Evolutionary conservation across 257 asterid species (phyloP).

Genomic region (Solanum piurae): DNA sequence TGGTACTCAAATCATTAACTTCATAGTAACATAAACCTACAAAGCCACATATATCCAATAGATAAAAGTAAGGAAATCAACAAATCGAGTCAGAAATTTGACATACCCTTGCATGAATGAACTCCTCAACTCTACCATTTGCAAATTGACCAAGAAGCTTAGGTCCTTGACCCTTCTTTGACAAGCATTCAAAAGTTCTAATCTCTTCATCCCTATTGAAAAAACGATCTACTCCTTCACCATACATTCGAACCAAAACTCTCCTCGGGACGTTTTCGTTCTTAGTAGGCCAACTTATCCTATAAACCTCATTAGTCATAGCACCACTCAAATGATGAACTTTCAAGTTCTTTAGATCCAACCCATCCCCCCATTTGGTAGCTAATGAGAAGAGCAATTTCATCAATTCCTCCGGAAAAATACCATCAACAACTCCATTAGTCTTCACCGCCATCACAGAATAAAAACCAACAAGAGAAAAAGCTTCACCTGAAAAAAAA

Average conservation of each 20-base stretch:
- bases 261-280: too few species aligned
- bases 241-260: too few species aligned
- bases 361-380: constrained; percentile 52
- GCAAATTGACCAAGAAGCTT: constrained; percentile 50
- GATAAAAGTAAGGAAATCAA: too few species aligned
- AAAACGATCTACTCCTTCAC: neutral
- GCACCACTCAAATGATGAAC: constrained; percentile 66
- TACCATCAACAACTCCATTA: constrained; percentile 35
- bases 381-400: constrained; percentile 42
- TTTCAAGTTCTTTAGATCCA: constrained; percentile 32
- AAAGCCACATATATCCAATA: too few species aligned
- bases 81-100: too few species aligned
- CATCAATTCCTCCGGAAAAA: constrained; percentile 33
- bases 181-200: constrained; percentile 45
- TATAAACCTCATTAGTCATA: constrained; percentile 41
- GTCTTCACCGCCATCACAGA: constrained; percentile 61
- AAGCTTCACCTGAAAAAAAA: neutral
- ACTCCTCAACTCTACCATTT: constrained; percentile 81
- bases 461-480: neutral
- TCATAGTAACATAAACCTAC: too few species aligned
- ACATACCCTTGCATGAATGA: constrained; percentile 40
- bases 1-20: too few species aligned
- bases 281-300: too few species aligned
- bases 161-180: constrained; percentile 70
- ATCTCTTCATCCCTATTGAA: constrained; percentile 76